A percentile compares a stretch with the other conserved stretches of the same genome.
phyloP scores from a whole-genome alignment of 202 grass and related monocot species.

The Sporobolus alterniflorus region DNA sequence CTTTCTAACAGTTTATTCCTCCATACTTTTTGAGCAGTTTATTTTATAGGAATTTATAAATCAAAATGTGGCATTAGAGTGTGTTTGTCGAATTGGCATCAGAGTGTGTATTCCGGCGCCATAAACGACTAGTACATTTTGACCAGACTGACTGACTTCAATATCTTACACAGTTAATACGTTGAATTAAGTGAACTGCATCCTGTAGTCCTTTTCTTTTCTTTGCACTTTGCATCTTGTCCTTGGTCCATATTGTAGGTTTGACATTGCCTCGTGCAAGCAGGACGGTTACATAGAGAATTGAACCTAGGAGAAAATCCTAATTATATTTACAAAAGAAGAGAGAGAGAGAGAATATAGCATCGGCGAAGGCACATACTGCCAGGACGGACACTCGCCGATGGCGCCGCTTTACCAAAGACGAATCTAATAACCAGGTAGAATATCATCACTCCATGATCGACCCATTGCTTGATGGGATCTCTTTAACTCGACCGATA shows the following conservation, averaged over 20 bases:
- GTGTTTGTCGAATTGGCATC: too few species aligned
- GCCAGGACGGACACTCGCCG: constrained; percentile 33
- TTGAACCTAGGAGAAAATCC: background rate
- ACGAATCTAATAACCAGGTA: background rate
- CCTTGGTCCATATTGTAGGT: background rate
- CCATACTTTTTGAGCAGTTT: too few species aligned
- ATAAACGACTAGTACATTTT: too few species aligned
- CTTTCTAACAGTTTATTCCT: too few species aligned
- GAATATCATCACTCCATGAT: background rate
- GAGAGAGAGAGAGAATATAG: background rate
- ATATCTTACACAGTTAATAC: too few species aligned
- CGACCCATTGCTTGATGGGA: background rate
- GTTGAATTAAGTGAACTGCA: too few species aligned
- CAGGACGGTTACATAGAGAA: background rate
- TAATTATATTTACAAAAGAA: background rate
- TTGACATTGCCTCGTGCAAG: background rate
- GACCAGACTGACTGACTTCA: too few species aligned
- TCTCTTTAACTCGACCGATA: background rate
- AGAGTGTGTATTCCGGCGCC: too few species aligned
- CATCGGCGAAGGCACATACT: constrained; percentile 23
- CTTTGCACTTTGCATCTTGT: background rate
- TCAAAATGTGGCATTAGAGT: too few species aligned
- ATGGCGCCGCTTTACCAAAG: constrained; percentile 32
- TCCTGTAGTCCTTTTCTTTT: background rate
- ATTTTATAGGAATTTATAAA: too few species aligned